A percentile compares a stretch with the other conserved stretches of the same genome.
These are phyloP conservation scores for Tothia fuscella DNA, from an alignment of 2,329 filamentous ascomycete species.

Conservation along the genomic window DNA sequence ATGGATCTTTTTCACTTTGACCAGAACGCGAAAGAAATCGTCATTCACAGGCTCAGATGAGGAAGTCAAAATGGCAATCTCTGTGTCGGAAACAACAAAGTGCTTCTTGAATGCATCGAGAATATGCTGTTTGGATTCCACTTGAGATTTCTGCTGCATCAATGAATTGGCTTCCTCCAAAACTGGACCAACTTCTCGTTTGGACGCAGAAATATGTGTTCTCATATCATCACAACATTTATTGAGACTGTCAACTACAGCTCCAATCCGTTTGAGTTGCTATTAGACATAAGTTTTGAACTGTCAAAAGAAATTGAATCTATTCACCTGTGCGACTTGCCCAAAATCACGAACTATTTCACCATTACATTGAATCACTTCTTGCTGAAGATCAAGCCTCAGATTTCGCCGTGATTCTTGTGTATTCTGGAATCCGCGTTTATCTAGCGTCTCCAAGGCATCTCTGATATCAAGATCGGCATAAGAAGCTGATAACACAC, in stretches of 20 bases:
- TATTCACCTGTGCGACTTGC: slow-evolving; percentile 64
- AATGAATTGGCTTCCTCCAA: slow-evolving; percentile 66
- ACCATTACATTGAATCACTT: slow-evolving; percentile 87
- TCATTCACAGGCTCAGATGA: slow-evolving; percentile 75
- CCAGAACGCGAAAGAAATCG: slow-evolving; percentile 65
- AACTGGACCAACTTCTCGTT: slow-evolving; percentile 59
- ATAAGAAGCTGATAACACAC: slow-evolving; percentile 82
- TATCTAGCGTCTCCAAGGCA: slow-evolving; percentile 66
- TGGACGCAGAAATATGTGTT: slow-evolving; percentile 61
- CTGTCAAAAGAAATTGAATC: background rate
- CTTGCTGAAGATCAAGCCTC: slow-evolving; percentile 73
- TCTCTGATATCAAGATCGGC: slow-evolving; percentile 85
- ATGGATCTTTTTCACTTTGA: slow-evolving; percentile 74
- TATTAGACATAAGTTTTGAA: slow-evolving; percentile 24
- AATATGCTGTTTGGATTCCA: slow-evolving; percentile 69
- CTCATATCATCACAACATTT: slow-evolving; percentile 71
- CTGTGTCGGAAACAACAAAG: slow-evolving; percentile 75
- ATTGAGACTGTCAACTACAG: slow-evolving; percentile 67
- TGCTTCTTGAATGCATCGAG: slow-evolving; percentile 67
- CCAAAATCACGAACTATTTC: slow-evolving; percentile 82
- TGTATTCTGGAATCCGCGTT: slow-evolving; percentile 58
- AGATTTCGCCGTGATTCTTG: slow-evolving; percentile 68
- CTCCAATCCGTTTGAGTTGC: slow-evolving; percentile 79
- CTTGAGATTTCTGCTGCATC: slow-evolving; percentile 57
- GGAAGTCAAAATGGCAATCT: slow-evolving; percentile 62